Base-by-base conservation (phyloP, 345 rosid genomes). In the Reutealis trisperma region DNA sequence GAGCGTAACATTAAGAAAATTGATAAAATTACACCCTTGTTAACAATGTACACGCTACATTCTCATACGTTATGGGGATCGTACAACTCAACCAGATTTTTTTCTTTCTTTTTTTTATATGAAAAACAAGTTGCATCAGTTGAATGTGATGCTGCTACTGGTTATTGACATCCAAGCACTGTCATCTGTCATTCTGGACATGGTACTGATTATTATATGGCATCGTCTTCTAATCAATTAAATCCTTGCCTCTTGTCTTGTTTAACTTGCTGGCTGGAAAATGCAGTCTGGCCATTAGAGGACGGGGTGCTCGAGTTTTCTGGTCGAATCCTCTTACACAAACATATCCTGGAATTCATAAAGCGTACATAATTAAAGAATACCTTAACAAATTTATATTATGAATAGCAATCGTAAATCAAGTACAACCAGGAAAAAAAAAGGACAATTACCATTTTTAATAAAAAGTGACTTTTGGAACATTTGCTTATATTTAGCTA, bases 251-350 rank as follows among this genome's bases (percentile, higher is more conserved):
- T 79, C 79, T 86, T 25, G 51, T 72, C 82, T 63, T 85, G 72
- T 78, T 81, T 80, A 77, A 21, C 78, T 78, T 90, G 85, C 96
- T 95, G 27, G 85, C 87, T 11, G 91, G 80, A 10, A 88, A 88
- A 86, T 95, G 99, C 79, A 95, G 77, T 77, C 99, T 89, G 62
- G 88, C 90, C 72, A 80, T 84, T 30, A 95, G 88, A 30, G 99
- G 99, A 44, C 98, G 94, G 6, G 98, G 99, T 70, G 98, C 97
- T 77, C 96, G 77, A 55, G 87, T 80, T 80, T 85, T 87, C 63
- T 81, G 92, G 67, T 95, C 96, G 82, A 95, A 95, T 16, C 97
- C 98, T 73, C 98, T 89, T 51, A 93, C 97, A 76, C 99, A 95
- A 69, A 93, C 94, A 78, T 86, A 92, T 57, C 98, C 97, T 94